These are phyloP conservation scores for Aethionema arabicum DNA, from an alignment of 345 rosid species.

Conservation along the genomic window DNA sequence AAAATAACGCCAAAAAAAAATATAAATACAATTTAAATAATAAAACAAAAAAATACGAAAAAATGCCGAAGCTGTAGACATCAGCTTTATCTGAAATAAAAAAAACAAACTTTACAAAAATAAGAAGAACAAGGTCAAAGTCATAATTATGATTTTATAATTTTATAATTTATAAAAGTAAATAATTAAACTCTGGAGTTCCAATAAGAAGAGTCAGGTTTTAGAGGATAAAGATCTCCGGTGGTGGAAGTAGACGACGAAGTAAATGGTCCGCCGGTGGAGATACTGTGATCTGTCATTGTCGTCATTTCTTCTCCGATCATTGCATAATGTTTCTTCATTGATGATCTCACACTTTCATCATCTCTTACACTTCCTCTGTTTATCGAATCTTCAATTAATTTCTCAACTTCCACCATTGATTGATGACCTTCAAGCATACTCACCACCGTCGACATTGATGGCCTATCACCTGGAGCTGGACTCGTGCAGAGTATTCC, in stretches of 20 bases:
- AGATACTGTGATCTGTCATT: conserved; percentile 17
- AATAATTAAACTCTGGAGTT: conserved; percentile 5
- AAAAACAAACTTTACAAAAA: too few relatives aligned
- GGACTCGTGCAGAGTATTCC: conserved; percentile 48
- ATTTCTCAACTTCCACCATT: conserved; percentile 33
- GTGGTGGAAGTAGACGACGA: conserved; percentile 35
- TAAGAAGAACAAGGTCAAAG: not conserved
- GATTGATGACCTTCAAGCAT: conserved; percentile 51
- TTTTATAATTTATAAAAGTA: not conserved
- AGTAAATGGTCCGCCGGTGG: conserved; percentile 34
- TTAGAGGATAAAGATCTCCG: conserved; percentile 39
- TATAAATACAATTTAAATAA: too few relatives aligned
- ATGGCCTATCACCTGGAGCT: conserved; percentile 44
- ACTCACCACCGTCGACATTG: conserved; percentile 59
- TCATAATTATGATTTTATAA: not conserved
- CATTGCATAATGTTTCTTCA: conserved; percentile 37
- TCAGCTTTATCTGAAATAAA: conserved; percentile 50
- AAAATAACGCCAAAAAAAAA: too few relatives aligned
- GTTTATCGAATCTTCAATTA: conserved; percentile 29
- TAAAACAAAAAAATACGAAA: too few relatives aligned
- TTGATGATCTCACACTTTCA: conserved; percentile 32
- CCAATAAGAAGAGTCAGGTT: conserved; percentile 32
- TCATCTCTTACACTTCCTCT: conserved; percentile 24
- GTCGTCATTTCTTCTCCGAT: conserved; percentile 13
- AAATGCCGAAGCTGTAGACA: conserved; percentile 48